Evolutionary conservation across 805 yeast species (phyloP).

Genomic region (Kockiozyma suomiensis): DNA sequence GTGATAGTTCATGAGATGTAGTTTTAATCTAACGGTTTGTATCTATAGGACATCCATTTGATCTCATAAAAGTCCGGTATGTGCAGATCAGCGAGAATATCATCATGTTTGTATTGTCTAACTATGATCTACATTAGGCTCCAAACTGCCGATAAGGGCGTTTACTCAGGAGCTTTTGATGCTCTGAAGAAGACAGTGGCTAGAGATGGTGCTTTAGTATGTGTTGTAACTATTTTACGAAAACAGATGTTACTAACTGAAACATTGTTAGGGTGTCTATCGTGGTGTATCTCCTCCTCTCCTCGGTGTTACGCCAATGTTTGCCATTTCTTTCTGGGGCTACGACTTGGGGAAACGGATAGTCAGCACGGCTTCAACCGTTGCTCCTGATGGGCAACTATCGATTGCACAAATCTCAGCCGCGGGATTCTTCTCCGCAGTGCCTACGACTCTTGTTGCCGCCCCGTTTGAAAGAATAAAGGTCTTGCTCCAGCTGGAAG

Average conservation of each 20-base stretch:
- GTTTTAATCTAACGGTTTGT: neutral
- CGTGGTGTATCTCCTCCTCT: conserved; percentile 94
- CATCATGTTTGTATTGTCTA: too few species aligned
- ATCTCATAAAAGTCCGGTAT: conserved; percentile 72
- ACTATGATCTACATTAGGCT: conserved; percentile 50
- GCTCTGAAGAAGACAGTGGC: conserved; percentile 72
- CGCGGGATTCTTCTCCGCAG: conserved; percentile 92
- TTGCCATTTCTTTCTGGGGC: conserved; percentile 98
- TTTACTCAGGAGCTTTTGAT: conserved; percentile 60
- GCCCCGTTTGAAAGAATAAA: conserved; percentile 97
- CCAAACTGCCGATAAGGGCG: conserved; percentile 70
- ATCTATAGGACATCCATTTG: conserved; percentile 73
- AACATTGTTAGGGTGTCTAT: conserved; percentile 61
- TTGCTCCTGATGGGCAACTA: conserved; percentile 48
- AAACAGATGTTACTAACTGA: neutral
- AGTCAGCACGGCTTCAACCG: conserved; percentile 50
- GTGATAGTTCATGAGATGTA: neutral
- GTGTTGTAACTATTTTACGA: neutral
- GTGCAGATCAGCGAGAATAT: neutral
- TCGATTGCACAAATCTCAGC: conserved; percentile 73
- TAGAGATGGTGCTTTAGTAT: conserved; percentile 61
- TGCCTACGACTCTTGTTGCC: conserved; percentile 94
- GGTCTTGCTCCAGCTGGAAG: conserved; percentile 85
- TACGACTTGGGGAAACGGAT: conserved; percentile 87
- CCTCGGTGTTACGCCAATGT: conserved; percentile 97